Evolutionary conservation across 176 grass and related monocot genomes (phyloP).

Genomic region (Oryza glaberrima): DNA sequence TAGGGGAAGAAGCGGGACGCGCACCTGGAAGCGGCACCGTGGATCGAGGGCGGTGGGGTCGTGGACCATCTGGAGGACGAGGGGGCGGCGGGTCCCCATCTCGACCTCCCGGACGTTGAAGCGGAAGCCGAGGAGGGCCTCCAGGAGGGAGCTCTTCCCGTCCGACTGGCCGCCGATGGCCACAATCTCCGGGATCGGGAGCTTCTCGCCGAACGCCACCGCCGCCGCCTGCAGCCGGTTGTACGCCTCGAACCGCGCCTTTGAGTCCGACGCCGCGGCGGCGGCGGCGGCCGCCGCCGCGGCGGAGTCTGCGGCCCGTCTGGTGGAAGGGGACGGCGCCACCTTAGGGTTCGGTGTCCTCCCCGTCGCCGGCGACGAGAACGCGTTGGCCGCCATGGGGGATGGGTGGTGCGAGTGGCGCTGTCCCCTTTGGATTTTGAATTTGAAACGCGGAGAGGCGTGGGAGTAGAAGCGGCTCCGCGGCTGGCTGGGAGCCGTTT

Average conservation of each 20-base stretch:
- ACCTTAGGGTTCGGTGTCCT: conserved; percentile 59
- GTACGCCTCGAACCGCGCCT: conserved; percentile 94
- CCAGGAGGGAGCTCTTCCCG: conserved; percentile 93
- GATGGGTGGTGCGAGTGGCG: not conserved
- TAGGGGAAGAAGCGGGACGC: conserved; percentile 3
- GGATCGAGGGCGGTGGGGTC: conserved; percentile 89
- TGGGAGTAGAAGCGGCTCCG: not conserved
- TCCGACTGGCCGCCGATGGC: conserved; percentile 85
- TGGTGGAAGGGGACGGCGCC: conserved; percentile 39
- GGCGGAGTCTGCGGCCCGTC: conserved; percentile 10
- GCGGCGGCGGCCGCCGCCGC: conserved; percentile 34
- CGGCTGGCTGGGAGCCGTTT: conserved; percentile 21
- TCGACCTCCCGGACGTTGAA: conserved; percentile 99
- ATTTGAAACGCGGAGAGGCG: conserved; percentile 52
- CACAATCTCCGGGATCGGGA: conserved; percentile 97
- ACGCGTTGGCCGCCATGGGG: conserved; percentile 55
- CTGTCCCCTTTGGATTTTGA: not conserved
- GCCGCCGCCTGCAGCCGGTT: conserved; percentile 93
- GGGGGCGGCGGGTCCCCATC: conserved; percentile 94
- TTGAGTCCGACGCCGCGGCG: conserved; percentile 53
- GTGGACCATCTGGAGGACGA: conserved; percentile 98
- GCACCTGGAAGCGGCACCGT: conserved; percentile 90
- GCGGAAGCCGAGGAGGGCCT: conserved; percentile 91
- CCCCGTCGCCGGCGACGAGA: conserved; percentile 44
- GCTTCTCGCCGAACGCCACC: conserved; percentile 90